Percentiles rank a stretch among this genome's conserved stretches.
Evolutionary conservation across 768 basidiomycete genomes (phyloP).

Genomic region (Trametes coccinea): DNA sequence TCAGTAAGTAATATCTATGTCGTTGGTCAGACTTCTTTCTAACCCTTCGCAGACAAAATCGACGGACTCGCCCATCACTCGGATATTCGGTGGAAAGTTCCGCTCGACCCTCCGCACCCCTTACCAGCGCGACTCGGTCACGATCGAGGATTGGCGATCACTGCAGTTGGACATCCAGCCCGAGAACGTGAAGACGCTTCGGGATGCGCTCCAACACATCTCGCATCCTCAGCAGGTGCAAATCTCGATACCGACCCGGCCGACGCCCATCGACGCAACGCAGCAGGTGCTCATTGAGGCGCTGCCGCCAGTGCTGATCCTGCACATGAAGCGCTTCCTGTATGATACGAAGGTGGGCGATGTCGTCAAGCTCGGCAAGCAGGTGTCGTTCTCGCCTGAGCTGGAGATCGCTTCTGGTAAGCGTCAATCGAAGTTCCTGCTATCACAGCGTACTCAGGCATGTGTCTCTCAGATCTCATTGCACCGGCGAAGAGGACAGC

Average conservation of each 20-base stretch:
- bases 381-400: constrained; percentile 74
- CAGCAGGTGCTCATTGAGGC: constrained; percentile 77
- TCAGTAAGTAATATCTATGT: constrained; percentile 51
- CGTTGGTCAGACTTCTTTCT: background rate
- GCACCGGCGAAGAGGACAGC: constrained; percentile 49
- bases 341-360: constrained; percentile 77
- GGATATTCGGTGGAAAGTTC: constrained; percentile 93
- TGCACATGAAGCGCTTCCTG: constrained; percentile 90
- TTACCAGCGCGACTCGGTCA: constrained; percentile 80
- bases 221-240: constrained; percentile 81
- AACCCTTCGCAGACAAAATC: constrained; percentile 58
- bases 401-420: constrained; percentile 72
- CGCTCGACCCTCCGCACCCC: constrained; percentile 81
- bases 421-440: background rate
- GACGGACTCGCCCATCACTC: constrained; percentile 83
- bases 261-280: constrained; percentile 66
- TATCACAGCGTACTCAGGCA: background rate
- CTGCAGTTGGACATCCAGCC: constrained; percentile 88
- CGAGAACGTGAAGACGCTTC: constrained; percentile 72
- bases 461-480: constrained; percentile 52
- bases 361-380: constrained; percentile 86
- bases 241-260: constrained; percentile 57
- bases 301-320: constrained; percentile 79
- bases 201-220: constrained; percentile 79
- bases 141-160: constrained; percentile 90